phyloP scores from a whole-genome alignment of 345 rosid species.

The Angophora floribunda region DNA sequence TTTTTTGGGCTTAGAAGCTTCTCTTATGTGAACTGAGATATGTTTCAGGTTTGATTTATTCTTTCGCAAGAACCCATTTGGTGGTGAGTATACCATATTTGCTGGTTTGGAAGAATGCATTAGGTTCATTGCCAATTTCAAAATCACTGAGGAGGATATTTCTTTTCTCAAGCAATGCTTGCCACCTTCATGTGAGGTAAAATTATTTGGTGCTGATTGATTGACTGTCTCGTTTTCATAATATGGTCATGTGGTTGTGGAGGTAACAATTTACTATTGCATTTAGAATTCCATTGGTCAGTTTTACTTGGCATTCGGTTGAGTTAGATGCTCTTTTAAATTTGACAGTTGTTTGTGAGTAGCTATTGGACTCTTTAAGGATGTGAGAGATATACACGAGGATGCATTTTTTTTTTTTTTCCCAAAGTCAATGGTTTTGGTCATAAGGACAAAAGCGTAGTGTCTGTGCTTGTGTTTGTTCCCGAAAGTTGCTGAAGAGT shows the following conservation, averaged over 20 bases:
- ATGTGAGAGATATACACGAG: background rate
- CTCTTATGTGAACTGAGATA: background rate
- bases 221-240: background rate
- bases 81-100: slow-evolving; percentile 89
- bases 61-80: slow-evolving; percentile 94
- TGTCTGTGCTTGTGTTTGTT: background rate
- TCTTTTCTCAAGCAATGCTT: slow-evolving; percentile 52
- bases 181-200: slow-evolving; percentile 78
- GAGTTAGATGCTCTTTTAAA: background rate
- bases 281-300: background rate
- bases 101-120: slow-evolving; percentile 98
- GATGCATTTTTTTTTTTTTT: background rate
- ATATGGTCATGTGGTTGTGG: background rate
- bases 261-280: background rate
- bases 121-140: slow-evolving; percentile 81
- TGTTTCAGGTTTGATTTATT: slow-evolving; percentile 77
- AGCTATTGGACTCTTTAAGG: background rate
- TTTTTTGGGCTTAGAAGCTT: background rate
- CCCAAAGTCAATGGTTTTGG: background rate
- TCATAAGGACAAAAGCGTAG: background rate
- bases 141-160: slow-evolving; percentile 57
- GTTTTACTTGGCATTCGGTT: background rate
- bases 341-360: background rate
- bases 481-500: background rate
- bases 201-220: background rate